Evolutionary conservation across 73 alveolate genomes (phyloP).

Genomic region (Symbiodinium pilosum): DNA sequence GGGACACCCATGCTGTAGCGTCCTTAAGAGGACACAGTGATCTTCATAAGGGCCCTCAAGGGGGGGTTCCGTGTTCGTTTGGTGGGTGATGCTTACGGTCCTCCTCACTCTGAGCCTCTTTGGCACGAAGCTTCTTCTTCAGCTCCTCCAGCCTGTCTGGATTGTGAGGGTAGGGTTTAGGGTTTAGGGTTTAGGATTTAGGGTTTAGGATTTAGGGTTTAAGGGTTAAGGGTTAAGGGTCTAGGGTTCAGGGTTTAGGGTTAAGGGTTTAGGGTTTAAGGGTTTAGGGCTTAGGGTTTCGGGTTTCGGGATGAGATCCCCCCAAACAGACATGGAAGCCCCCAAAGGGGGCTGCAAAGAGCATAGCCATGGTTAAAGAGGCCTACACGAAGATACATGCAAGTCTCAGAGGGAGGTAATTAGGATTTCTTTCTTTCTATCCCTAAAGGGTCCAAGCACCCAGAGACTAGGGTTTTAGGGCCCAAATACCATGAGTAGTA

Average conservation of each 20-base stretch:
- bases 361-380: too few relatives aligned
- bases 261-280: not conserved
- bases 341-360: too few relatives aligned
- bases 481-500: too few relatives aligned
- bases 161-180: not conserved
- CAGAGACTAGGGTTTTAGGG: too few relatives aligned
- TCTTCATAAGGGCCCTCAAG: not conserved
- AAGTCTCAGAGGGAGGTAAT: too few relatives aligned
- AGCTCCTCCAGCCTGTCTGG: not conserved
- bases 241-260: not conserved
- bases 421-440: too few relatives aligned
- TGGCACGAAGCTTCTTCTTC: not conserved
- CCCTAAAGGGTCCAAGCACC: too few relatives aligned
- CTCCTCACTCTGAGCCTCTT: slow-evolving; percentile 10
- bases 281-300: too few relatives aligned
- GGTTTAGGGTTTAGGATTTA: not conserved
- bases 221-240: not conserved
- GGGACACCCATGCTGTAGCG: not conserved
- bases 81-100: not conserved
- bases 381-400: too few relatives aligned
- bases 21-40: not conserved
- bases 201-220: not conserved
- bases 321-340: too few relatives aligned
- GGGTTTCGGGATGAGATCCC: too few relatives aligned
- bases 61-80: too few relatives aligned